phyloP scores from a whole-genome alignment of 768 basidiomycete genomes.

The Termitomyces sp. region DNA sequence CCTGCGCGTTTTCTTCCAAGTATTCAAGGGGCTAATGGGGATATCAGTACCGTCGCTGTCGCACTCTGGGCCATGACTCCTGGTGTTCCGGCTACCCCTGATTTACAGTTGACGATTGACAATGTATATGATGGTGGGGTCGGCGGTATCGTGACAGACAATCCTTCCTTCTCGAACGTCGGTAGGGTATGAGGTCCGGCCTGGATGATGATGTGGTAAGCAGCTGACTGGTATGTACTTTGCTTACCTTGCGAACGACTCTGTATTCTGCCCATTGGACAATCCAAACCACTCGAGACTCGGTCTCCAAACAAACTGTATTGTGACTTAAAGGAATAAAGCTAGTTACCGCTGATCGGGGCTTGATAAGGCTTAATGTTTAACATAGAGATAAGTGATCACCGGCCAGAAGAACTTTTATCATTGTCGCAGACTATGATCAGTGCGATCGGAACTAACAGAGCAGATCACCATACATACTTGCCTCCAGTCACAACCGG shows the following conservation, averaged over 20 bases:
- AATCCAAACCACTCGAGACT: background rate
- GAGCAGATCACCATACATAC: background rate
- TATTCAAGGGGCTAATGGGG: background rate
- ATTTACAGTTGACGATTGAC: slow-evolving; percentile 54
- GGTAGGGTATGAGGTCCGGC: slow-evolving; percentile 22
- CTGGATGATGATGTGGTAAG: no score
- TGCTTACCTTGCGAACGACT: background rate
- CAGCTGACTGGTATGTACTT: background rate
- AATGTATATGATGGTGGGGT: slow-evolving; percentile 65
- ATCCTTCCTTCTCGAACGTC: slow-evolving; percentile 53
- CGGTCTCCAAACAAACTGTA: background rate
- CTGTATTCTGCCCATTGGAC: background rate
- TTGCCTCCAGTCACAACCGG: background rate
- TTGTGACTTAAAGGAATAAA: background rate
- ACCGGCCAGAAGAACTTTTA: background rate
- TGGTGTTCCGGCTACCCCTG: slow-evolving; percentile 44
- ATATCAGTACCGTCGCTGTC: slow-evolving; percentile 51
- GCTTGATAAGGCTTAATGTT: background rate
- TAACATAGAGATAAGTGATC: background rate
- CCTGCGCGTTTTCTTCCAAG: slow-evolving; percentile 4
- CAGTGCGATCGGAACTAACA: background rate
- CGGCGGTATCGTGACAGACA: slow-evolving; percentile 52
- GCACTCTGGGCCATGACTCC: slow-evolving; percentile 69
- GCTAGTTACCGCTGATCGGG: background rate
- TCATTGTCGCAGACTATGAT: background rate